Evolutionary conservation across 2,329 filamentous ascomycete genomes (phyloP).

Genomic region (Colletotrichum salicis): DNA sequence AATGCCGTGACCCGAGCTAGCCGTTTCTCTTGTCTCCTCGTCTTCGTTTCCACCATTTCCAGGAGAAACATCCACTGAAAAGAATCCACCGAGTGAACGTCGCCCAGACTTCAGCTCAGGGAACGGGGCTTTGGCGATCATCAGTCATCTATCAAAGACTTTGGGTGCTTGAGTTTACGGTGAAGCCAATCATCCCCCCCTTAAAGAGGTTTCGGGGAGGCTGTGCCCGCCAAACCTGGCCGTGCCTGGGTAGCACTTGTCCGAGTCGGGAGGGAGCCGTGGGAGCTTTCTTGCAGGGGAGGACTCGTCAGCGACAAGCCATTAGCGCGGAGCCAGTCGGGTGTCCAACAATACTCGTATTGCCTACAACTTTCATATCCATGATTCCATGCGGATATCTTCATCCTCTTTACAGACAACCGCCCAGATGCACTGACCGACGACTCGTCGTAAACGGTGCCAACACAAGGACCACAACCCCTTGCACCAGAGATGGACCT

Average conservation of each 20-base stretch:
- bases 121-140: slow-evolving; percentile 32
- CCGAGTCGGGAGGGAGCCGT: slow-evolving; percentile 14
- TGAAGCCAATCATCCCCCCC: slow-evolving; percentile 22
- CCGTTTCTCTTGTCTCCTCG: slow-evolving; percentile 6
- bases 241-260: slow-evolving; percentile 13
- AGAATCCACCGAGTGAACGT: slow-evolving; percentile 17
- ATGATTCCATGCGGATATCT: background rate
- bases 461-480: background rate
- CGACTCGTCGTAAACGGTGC: background rate
- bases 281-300: background rate
- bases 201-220: slow-evolving; percentile 3
- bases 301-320: slow-evolving; percentile 27
- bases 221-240: slow-evolving; percentile 6
- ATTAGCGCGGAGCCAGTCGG: background rate
- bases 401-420: background rate
- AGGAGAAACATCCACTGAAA: slow-evolving; percentile 14
- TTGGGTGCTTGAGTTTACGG: slow-evolving; percentile 12
- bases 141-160: background rate
- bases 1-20: slow-evolving; percentile 25
- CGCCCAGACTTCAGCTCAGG: slow-evolving; percentile 27
- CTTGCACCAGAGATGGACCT: background rate
- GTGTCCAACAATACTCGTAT: slow-evolving; percentile 27
- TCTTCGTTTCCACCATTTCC: slow-evolving; percentile 1
- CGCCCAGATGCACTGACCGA: background rate
- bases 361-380: background rate